These are phyloP conservation scores for Tricholoma bakamatsutake DNA, from an alignment of 768 basidiomycete genomes.

Conservation along the genomic window DNA sequence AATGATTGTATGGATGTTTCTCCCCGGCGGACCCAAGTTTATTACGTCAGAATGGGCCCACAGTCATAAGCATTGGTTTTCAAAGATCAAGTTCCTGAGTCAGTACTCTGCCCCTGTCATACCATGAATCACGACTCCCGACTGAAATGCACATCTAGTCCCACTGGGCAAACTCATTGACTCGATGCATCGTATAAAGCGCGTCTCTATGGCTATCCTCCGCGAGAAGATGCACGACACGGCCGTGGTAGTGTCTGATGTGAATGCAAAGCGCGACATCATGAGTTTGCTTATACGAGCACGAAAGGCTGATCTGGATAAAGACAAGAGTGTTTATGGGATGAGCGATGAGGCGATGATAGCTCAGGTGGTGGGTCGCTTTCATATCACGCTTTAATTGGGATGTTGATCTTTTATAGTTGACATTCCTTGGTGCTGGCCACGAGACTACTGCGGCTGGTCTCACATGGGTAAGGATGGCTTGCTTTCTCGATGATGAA, in stretches of 20 bases:
- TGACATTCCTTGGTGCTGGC: constrained; percentile 45
- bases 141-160: constrained; percentile 9
- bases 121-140: neutral
- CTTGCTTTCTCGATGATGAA: neutral
- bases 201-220: constrained; percentile 34
- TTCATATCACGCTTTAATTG: neutral
- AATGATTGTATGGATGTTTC: constrained; percentile 27
- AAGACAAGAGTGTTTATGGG: constrained; percentile 27
- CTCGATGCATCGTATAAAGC: constrained; percentile 36
- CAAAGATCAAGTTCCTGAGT: constrained; percentile 17
- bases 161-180: constrained; percentile 24
- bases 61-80: constrained; percentile 26
- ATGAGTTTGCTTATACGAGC: constrained; percentile 45
- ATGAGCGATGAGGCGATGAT: constrained; percentile 46
- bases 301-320: constrained; percentile 30
- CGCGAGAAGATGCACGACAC: constrained; percentile 34
- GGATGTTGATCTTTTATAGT: constrained; percentile 16
- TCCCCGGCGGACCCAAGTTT: constrained; percentile 33
- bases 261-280: constrained; percentile 40
- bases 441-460: constrained; percentile 44
- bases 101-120: constrained; percentile 1
- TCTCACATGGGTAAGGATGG: constrained; percentile 36
- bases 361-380: constrained; percentile 40
- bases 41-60: constrained; percentile 31
- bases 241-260: constrained; percentile 27